Evolutionary conservation across 331 rosid species (phyloP), one percentile per base, ranked within the genome.

Genomic region (Malus hybrid): DNA sequence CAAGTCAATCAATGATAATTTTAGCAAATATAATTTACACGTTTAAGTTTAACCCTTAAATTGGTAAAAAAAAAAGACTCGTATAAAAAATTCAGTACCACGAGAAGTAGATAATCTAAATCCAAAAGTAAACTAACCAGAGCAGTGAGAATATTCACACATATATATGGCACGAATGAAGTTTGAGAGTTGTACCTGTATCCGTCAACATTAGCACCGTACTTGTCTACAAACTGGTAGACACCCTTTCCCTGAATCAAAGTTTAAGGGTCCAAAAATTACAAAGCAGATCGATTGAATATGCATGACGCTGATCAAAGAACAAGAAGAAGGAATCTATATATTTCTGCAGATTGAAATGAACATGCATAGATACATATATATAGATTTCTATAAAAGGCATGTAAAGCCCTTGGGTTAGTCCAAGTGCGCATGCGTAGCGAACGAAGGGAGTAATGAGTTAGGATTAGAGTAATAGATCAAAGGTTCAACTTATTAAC

Each of bases 121-220:
- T 27, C 27, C 15, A 42, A 20, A 6, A 18, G 28, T 5, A 74
- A 44, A 5, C 4, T n/a, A 42, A 18, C 27, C 5, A 69, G 14
- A 69, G 44, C 16, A 67, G 34, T 68, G 13, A 11, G 36, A 27
- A 62, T 36, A 28, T 16, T 19, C 29, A 22, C 14, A 28, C 24
- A 22, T 3, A 29, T 7, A 32, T 44, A 16, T 2, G 39, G 64
- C 18, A 55, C 34, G 20, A n/a, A 24, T 16, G 11, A 32, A 50
- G 67, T n/a, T 29, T 24, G 67, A 32, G 39, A 61, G 64, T 20
- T 6, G 71, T 88, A 92, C 99, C 99, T 94, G 96, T 94, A 94
- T 13, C 99, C 99, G 79, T 92, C 99, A 32, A 94, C 99, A 75
- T 94, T 94, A 69, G 97, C 99, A 71, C 99, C 99, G 54, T 94